Percentiles rank a stretch among this genome's conserved stretches.
These are phyloP conservation scores for Phytophthora pseudosyringae DNA, from an alignment of 352 stramenopile species.

Conservation along the genomic window DNA sequence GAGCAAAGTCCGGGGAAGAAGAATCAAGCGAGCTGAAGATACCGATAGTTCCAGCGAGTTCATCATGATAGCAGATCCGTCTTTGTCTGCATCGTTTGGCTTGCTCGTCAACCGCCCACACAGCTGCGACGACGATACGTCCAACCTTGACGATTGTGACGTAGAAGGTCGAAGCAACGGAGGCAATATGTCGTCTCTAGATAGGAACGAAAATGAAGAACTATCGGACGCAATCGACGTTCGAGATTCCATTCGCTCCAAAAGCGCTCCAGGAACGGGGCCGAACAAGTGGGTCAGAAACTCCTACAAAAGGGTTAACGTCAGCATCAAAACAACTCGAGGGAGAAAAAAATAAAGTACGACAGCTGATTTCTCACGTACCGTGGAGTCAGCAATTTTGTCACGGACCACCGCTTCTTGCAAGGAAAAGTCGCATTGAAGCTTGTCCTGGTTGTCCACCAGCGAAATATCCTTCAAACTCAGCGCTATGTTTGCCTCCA, in stretches of 20 bases:
- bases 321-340: slow-evolving; percentile 11
- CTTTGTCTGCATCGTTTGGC: background rate
- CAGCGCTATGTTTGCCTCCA: slow-evolving; percentile 32
- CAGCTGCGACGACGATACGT: slow-evolving; percentile 35
- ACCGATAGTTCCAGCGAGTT: slow-evolving; percentile 45
- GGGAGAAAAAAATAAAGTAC: background rate
- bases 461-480: slow-evolving; percentile 13
- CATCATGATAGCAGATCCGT: slow-evolving; percentile 19
- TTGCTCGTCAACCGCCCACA: slow-evolving; percentile 34
- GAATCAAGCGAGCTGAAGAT: slow-evolving; percentile 53
- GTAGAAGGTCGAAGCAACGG: slow-evolving; percentile 21
- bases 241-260: slow-evolving; percentile 31
- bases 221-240: slow-evolving; percentile 35
- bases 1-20: slow-evolving; percentile 57
- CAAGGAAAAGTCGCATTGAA: slow-evolving; percentile 56
- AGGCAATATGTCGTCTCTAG: slow-evolving; percentile 25
- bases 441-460: slow-evolving; percentile 3
- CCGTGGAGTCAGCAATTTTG: slow-evolving; percentile 54
- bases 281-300: slow-evolving; percentile 49
- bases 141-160: slow-evolving; percentile 29
- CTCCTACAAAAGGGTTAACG: slow-evolving; percentile 35
- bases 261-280: slow-evolving; percentile 34
- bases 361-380: slow-evolving; percentile 25
- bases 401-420: slow-evolving; percentile 48
- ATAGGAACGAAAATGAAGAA: slow-evolving; percentile 39